Conservation (phyloP, 495 filamentous ascomycete genomes). For the Collariella sp. region DNA sequence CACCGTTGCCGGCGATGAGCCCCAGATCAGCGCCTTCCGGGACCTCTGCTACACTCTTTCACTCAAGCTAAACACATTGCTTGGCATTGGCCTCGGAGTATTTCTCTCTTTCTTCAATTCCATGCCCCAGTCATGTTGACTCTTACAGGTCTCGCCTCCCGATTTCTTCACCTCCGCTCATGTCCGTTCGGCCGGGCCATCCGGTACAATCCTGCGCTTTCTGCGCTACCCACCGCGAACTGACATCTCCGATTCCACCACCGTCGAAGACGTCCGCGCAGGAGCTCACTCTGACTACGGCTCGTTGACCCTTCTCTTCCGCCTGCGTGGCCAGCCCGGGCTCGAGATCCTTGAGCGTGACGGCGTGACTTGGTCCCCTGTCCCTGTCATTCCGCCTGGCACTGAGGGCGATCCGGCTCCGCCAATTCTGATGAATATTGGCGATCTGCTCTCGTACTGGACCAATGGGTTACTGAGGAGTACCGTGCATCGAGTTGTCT, state of each 20-base stretch:
- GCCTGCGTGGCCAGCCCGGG: constrained; percentile 71
- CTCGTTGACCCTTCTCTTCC: constrained; percentile 79
- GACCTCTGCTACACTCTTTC: constrained; percentile 65
- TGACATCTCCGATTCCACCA: constrained; percentile 44
- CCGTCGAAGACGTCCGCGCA: constrained; percentile 63
- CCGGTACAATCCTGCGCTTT: constrained; percentile 71
- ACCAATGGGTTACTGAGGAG: constrained; percentile 74
- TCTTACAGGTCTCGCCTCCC: constrained; percentile 14
- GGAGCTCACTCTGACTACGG: constrained; percentile 92
- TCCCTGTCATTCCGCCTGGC: constrained; percentile 50
- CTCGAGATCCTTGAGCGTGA: constrained; percentile 68
- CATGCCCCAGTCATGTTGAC: constrained; percentile 20
- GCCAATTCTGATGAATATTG: constrained; percentile 87
- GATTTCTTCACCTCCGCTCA: constrained; percentile 74
- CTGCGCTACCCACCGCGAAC: constrained; percentile 61
- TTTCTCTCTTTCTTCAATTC: not conserved
- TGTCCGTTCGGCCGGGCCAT: constrained; percentile 47
- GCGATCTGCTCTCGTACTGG: constrained; percentile 86
- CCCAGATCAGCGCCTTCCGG: constrained; percentile 56
- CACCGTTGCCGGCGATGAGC: constrained; percentile 50
- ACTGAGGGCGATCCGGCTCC: constrained; percentile 49
- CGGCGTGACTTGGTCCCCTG: constrained; percentile 47
- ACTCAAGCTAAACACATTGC: constrained; percentile 58
- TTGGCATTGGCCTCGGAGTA: constrained; percentile 66
- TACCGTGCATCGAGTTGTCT: constrained; percentile 85